Evolutionary conservation across 176 grass and related monocot species (phyloP).

Genomic region (Aegilops speltoides): DNA sequence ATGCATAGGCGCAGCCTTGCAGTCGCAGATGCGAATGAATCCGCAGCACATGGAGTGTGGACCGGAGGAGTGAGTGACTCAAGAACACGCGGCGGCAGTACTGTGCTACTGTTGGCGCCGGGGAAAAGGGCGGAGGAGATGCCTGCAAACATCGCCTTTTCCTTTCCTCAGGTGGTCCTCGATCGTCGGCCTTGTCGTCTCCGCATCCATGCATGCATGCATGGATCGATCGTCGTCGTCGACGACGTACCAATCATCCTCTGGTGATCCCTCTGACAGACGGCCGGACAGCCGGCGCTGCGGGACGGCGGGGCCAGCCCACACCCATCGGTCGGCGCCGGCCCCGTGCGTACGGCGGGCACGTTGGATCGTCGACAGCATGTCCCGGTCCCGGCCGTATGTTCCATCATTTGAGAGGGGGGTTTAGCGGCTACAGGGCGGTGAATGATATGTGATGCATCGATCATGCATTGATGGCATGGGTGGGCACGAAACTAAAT

Average conservation of each 20-base stretch:
- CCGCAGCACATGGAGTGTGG: neutral
- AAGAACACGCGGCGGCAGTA: neutral
- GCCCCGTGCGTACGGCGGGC: neutral
- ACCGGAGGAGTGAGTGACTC: neutral
- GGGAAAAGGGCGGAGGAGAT: neutral
- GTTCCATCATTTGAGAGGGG: neutral
- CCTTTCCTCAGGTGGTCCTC: constrained; percentile 31
- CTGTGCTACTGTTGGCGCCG: neutral
- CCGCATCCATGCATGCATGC: neutral
- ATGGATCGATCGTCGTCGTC: neutral
- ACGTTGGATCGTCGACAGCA: constrained; percentile 5
- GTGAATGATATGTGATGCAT: neutral
- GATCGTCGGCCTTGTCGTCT: neutral
- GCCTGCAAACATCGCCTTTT: constrained; percentile 36
- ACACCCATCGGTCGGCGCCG: neutral
- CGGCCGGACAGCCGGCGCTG: neutral
- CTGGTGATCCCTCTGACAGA: neutral
- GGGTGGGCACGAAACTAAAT: neutral
- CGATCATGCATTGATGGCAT: neutral
- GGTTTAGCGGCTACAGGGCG: neutral
- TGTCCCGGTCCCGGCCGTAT: neutral
- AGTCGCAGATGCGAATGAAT: neutral
- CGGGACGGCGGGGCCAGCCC: neutral
- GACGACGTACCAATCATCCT: neutral
- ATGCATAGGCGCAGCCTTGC: neutral